These are phyloP conservation scores for Pyrus betulifolia DNA, from an alignment of 306 rosid species.

Conservation along the genomic window DNA sequence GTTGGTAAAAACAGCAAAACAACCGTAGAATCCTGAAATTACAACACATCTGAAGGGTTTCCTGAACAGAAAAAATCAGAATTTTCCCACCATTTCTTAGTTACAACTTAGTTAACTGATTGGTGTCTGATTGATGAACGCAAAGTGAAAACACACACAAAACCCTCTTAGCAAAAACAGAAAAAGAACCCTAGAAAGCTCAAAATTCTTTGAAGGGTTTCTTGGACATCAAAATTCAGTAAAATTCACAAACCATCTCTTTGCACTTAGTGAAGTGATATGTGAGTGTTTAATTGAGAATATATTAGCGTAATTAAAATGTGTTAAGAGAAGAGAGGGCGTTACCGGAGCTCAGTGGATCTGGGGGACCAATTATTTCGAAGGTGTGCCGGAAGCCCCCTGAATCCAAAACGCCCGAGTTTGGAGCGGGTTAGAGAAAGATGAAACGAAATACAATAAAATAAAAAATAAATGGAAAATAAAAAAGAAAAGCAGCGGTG, in stretches of 20 bases:
- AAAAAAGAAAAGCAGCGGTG: neutral
- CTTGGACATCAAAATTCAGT: neutral
- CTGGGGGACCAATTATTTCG: constrained; percentile 21
- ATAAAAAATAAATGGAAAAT: neutral
- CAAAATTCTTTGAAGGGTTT: neutral
- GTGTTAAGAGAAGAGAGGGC: constrained; percentile 8
- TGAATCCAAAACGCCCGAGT: constrained; percentile 17
- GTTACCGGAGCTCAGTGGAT: constrained; percentile 43
- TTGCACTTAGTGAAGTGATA: neutral
- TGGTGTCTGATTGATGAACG: neutral
- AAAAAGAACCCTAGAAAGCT: neutral
- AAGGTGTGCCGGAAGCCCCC: constrained; percentile 24
- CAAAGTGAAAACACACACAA: neutral
- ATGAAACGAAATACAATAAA: neutral
- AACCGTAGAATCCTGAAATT: neutral
- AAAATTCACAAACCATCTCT: neutral
- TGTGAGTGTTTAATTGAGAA: neutral
- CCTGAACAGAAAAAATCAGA: neutral
- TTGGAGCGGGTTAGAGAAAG: constrained; percentile 13
- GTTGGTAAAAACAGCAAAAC: neutral
- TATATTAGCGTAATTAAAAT: neutral
- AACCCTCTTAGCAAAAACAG: neutral
- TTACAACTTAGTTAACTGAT: constrained; percentile 7
- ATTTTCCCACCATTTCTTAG: neutral
- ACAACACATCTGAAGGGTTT: neutral